Percentiles rank a stretch among this genome's conserved stretches.
Evolutionary conservation across 495 filamentous ascomycete species (phyloP).

Genomic region (Aspergillus avenaceus): DNA sequence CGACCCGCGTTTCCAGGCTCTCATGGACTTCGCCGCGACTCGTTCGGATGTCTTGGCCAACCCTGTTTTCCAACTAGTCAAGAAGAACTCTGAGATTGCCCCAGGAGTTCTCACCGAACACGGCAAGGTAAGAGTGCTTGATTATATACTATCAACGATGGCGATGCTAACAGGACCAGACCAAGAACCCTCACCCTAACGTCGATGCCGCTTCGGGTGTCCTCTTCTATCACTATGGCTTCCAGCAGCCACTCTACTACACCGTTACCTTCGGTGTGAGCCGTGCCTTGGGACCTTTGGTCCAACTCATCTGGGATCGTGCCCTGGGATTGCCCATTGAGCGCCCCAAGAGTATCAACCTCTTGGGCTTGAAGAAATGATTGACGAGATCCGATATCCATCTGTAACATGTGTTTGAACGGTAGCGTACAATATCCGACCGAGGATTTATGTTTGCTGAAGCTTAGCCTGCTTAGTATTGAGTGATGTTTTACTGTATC

Average conservation of each 20-base stretch:
- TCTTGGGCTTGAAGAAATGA: constrained; percentile 67
- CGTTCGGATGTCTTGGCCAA: constrained; percentile 80
- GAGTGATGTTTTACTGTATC: not conserved
- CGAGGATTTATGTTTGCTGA: not conserved
- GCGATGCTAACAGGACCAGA: constrained; percentile 39
- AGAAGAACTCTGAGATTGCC: constrained; percentile 76
- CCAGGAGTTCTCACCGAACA: constrained; percentile 86
- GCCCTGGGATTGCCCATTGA: constrained; percentile 96
- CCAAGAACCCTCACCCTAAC: constrained; percentile 97
- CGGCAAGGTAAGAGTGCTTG: constrained; percentile 59
- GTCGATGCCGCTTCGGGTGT: constrained; percentile 91
- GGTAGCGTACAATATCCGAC: not conserved
- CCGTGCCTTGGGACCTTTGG: constrained; percentile 83
- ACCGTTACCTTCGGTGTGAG: constrained; percentile 95
- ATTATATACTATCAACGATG: not conserved
- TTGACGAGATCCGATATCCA: not conserved
- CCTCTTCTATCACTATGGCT: constrained; percentile 94
- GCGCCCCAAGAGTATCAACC: constrained; percentile 93
- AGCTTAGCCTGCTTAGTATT: not conserved
- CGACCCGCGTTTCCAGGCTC: constrained; percentile 89
- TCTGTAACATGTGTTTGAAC: not conserved
- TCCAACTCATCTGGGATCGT: constrained; percentile 94
- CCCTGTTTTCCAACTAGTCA: constrained; percentile 90
- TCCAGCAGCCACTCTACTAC: constrained; percentile 96
- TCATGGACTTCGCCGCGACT: constrained; percentile 89